Percentiles rank a stretch among this genome's conserved stretches.
Evolutionary conservation across 2,329 filamentous ascomycete genomes (phyloP).

Genomic region (Calonectria hawksworthii): DNA sequence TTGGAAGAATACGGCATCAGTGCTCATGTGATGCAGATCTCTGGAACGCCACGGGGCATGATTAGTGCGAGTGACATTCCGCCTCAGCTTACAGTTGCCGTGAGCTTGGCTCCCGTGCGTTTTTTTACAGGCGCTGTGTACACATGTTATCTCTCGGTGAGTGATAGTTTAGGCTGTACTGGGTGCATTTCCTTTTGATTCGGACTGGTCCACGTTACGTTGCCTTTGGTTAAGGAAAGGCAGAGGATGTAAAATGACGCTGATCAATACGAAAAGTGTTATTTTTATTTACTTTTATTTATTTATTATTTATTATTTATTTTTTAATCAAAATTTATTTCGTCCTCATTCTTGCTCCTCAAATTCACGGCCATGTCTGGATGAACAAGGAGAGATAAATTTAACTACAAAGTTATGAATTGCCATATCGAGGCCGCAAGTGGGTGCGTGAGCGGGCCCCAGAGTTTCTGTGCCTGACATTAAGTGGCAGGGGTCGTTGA

Average conservation of each 20-base stretch:
- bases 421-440: background rate
- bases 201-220: background rate
- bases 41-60: background rate
- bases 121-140: background rate
- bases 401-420: background rate
- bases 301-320: background rate
- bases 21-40: background rate
- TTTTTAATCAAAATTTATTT: background rate
- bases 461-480: constrained; percentile 4
- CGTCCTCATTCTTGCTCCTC: background rate
- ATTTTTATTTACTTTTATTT: background rate
- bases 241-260: background rate
- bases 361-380: background rate
- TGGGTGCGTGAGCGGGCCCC: background rate
- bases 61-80: background rate
- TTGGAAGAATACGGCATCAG: constrained; percentile 2
- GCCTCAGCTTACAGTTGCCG: background rate
- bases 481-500: background rate
- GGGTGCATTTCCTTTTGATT: background rate
- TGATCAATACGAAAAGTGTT: background rate
- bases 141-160: background rate
- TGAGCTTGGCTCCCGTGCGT: background rate
- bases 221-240: background rate
- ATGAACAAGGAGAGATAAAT: background rate
- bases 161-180: background rate